Evolutionary conservation across 2,329 filamentous ascomycete genomes (phyloP).

Genomic region (Fusarium tricinctum): DNA sequence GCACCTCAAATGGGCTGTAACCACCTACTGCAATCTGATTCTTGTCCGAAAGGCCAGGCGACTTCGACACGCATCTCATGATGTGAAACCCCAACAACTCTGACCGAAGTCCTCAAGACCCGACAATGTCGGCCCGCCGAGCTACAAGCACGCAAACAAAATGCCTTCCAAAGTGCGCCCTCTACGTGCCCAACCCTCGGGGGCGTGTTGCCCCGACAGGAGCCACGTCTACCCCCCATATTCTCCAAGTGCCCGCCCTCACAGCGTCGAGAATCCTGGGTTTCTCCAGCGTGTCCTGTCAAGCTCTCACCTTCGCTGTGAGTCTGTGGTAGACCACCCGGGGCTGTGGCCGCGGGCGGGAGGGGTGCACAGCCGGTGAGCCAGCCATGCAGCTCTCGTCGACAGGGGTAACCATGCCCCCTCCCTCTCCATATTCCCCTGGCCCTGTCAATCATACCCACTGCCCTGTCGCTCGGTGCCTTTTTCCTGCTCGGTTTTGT

Average conservation of each 20-base stretch:
- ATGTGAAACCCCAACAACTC: constrained; percentile 28
- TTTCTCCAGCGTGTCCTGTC: constrained; percentile 31
- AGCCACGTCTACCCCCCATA: constrained; percentile 47
- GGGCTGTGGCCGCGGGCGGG: constrained; percentile 40
- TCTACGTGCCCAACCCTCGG: constrained; percentile 15
- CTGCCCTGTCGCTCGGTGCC: constrained; percentile 17
- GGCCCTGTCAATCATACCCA: constrained; percentile 37
- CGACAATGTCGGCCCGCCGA: constrained; percentile 23
- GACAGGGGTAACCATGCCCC: constrained; percentile 40
- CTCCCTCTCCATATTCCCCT: constrained; percentile 30
- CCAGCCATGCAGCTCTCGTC: constrained; percentile 41
- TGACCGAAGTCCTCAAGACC: constrained; percentile 26
- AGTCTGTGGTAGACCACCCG: constrained; percentile 23
- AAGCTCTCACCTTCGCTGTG: constrained; percentile 11
- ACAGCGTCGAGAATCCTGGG: constrained; percentile 23
- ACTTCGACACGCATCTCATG: constrained; percentile 20
- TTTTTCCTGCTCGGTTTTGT: constrained; percentile 14
- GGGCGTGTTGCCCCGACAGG: constrained; percentile 45
- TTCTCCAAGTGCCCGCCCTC: constrained; percentile 31
- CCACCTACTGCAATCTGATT: constrained; percentile 15
- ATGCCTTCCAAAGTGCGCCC: constrained; percentile 7
- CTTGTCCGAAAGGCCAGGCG: constrained; percentile 8
- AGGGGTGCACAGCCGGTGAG: constrained; percentile 46
- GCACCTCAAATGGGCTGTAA: constrained; percentile 26
- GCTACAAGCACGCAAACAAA: constrained; percentile 20